phyloP scores from a whole-genome alignment of 1,139 yeast species.

The Yamadazyma dushanensis region DNA sequence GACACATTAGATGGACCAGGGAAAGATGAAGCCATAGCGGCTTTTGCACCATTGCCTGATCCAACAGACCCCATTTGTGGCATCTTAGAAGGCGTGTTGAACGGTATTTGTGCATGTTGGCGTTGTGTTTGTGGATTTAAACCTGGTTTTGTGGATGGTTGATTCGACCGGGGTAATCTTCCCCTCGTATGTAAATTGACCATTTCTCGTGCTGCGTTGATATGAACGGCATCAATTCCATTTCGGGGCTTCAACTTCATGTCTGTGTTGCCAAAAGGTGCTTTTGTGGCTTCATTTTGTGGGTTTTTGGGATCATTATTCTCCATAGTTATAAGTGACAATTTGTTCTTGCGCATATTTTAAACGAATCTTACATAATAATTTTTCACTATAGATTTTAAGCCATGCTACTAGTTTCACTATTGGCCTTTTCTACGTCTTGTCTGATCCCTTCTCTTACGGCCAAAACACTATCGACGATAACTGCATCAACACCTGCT shows the following conservation, averaged over 20 bases:
- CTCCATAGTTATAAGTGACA: background rate
- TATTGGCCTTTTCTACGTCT: constrained; percentile 19
- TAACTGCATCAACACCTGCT: constrained; percentile 97
- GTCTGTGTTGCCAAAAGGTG: background rate
- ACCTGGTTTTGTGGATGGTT: too few relatives aligned
- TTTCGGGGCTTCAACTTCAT: background rate
- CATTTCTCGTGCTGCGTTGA: constrained; percentile 67
- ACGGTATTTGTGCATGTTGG: background rate
- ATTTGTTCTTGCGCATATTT: constrained; percentile 1
- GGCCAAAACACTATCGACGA: constrained; percentile 92
- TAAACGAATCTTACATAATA: too few relatives aligned
- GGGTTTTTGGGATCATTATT: background rate
- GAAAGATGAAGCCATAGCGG: constrained; percentile 1
- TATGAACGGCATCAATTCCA: constrained; percentile 56
- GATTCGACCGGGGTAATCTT: constrained; percentile 37
- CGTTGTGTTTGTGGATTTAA: background rate
- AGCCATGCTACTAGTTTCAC: constrained; percentile 9
- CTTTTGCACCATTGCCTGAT: background rate
- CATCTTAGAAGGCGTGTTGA: background rate
- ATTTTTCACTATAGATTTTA: background rate
- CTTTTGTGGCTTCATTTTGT: background rate
- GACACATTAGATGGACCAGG: constrained; percentile 17
- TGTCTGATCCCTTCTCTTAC: constrained; percentile 77
- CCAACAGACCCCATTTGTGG: background rate
- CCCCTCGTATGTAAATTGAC: constrained; percentile 43